phyloP scores from a whole-genome alignment of 2,329 filamentous ascomycete genomes.

The Fusarium beomiforme region DNA sequence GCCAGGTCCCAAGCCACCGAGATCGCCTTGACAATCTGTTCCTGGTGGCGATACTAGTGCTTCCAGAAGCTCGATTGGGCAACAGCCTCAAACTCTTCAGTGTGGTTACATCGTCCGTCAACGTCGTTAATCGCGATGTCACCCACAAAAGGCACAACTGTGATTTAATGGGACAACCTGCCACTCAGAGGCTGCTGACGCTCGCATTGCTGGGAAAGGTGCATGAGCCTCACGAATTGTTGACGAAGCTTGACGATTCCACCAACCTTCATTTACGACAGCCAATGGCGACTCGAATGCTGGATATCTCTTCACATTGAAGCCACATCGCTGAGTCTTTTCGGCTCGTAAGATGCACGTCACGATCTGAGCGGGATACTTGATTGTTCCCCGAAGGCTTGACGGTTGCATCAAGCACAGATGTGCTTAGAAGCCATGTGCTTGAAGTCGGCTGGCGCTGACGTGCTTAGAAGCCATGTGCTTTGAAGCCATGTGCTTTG shows the following conservation, averaged over 20 bases:
- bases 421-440: conserved; percentile 12
- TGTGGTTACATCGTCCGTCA: conserved; percentile 31
- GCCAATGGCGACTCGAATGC: background rate
- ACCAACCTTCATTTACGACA: background rate
- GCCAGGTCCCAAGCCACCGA: conserved; percentile 13
- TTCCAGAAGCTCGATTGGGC: conserved; percentile 14
- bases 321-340: background rate
- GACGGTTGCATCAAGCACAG: conserved; percentile 6
- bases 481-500: too few species aligned
- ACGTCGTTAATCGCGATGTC: conserved; percentile 20
- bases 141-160: conserved; percentile 18
- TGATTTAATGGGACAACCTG: background rate
- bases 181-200: background rate
- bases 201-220: conserved; percentile 18
- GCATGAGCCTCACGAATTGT: conserved; percentile 33
- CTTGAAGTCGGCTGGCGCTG: conserved; percentile 3
- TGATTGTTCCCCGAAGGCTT: conserved; percentile 20
- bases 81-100: conserved; percentile 17
- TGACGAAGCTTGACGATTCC: conserved; percentile 1
- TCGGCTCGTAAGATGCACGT: conserved; percentile 29
- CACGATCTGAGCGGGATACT: conserved; percentile 17
- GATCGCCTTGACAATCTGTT: conserved; percentile 21
- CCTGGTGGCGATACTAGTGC: conserved; percentile 29
- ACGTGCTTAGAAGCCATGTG: conserved; percentile 17
- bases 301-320: background rate